Conservation (phyloP, 2,329 filamentous ascomycete species). For the Spiromastix sp. region DNA sequence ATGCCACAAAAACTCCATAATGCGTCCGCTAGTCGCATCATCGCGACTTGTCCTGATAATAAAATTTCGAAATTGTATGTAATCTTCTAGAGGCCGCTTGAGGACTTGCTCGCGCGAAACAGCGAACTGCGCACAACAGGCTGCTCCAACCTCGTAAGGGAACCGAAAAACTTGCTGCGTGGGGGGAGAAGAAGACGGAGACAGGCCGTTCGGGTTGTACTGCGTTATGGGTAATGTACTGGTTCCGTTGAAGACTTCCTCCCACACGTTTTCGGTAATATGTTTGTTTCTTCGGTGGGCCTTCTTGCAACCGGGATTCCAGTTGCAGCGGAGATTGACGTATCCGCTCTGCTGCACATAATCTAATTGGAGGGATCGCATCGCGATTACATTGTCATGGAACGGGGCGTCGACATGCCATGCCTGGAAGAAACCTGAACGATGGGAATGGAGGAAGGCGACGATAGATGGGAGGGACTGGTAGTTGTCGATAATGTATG, state of each 20-base stretch:
- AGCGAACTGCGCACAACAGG: slow-evolving; percentile 59
- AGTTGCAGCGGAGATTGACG: slow-evolving; percentile 51
- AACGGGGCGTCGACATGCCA: slow-evolving; percentile 47
- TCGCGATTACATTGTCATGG: slow-evolving; percentile 43
- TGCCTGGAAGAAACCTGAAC: slow-evolving; percentile 32
- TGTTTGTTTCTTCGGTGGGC: slow-evolving; percentile 15
- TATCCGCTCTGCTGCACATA: slow-evolving; percentile 47
- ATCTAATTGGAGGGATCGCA: slow-evolving; percentile 37
- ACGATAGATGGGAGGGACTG: slow-evolving; percentile 40
- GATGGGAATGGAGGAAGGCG: slow-evolving; percentile 49
- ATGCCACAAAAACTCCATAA: slow-evolving; percentile 59
- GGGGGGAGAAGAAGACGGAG: slow-evolving; percentile 9
- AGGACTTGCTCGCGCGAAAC: slow-evolving; percentile 45
- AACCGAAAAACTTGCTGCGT: slow-evolving; percentile 39
- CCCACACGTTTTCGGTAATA: slow-evolving; percentile 17
- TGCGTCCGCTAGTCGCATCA: slow-evolving; percentile 47
- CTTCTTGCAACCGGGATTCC: slow-evolving; percentile 43
- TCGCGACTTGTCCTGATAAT: slow-evolving; percentile 44
- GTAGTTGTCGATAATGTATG: slow-evolving; percentile 38
- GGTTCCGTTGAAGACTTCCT: slow-evolving; percentile 23
- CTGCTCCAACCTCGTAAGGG: slow-evolving; percentile 42
- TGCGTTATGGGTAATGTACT: slow-evolving; percentile 7
- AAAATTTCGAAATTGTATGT: slow-evolving; percentile 50
- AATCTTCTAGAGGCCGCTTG: slow-evolving; percentile 41
- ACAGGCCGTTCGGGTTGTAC: no score